Conservation (phyloP, 306 rosid genomes). For the Glycine soja region DNA sequence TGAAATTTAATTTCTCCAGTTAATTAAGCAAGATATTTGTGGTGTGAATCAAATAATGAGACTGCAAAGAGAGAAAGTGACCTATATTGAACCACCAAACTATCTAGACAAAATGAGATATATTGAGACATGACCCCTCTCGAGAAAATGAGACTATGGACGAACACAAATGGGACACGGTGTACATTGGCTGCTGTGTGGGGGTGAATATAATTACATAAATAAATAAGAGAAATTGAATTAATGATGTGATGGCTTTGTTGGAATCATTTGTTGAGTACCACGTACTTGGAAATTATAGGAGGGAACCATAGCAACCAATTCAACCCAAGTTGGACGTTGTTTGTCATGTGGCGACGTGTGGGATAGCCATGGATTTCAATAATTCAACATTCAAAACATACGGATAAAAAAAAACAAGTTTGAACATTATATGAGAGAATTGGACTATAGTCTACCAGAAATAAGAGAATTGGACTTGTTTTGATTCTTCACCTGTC, state of each 20-base stretch:
- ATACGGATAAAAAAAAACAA: neutral
- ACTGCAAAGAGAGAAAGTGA: constrained; percentile 33
- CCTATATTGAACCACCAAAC: constrained; percentile 36
- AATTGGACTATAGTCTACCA: neutral
- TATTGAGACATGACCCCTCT: neutral
- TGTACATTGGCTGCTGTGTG: neutral
- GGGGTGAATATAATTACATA: neutral
- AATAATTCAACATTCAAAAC: constrained; percentile 38
- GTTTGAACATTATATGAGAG: no score
- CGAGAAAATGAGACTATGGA: no score
- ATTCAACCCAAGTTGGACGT: neutral
- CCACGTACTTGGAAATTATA: neutral
- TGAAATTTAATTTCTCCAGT: neutral
- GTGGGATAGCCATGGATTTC: constrained; percentile 43
- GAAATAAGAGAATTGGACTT: neutral
- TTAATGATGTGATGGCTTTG: constrained; percentile 33
- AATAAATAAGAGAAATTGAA: neutral
- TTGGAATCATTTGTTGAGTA: constrained; percentile 29
- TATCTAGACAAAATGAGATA: constrained; percentile 23
- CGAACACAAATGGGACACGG: neutral
- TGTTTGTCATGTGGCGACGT: constrained; percentile 31
- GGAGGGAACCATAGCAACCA: constrained; percentile 21
- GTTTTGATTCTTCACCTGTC: neutral
- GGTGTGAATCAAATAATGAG: neutral
- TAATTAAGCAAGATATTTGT: constrained; percentile 32